Evolutionary conservation across 1,284 basidiomycete genomes (phyloP).

Genomic region (Fomes fomentarius): DNA sequence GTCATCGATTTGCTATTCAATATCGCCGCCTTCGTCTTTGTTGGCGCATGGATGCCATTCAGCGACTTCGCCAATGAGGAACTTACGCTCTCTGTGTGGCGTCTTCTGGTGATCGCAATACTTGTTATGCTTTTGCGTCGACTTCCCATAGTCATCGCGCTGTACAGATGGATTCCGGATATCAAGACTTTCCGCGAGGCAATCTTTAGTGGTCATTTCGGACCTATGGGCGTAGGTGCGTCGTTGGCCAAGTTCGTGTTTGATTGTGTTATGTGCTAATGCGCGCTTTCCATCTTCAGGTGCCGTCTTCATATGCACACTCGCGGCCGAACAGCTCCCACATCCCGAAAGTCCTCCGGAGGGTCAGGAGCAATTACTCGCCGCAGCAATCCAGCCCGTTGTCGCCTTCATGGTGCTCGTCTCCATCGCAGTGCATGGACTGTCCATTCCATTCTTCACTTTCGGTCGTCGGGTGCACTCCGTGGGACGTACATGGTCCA

Average conservation of each 20-base stretch:
- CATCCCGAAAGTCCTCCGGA: conserved; percentile 54
- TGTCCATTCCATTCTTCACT: conserved; percentile 93
- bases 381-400: conserved; percentile 84
- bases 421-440: conserved; percentile 85
- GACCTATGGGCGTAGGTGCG: conserved; percentile 78
- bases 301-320: conserved; percentile 90
- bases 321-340: conserved; percentile 76
- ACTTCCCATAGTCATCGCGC: conserved; percentile 79
- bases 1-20: conserved; percentile 95
- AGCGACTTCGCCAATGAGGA: conserved; percentile 64
- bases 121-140: conserved; percentile 80
- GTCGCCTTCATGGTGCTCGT: conserved; percentile 91
- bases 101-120: conserved; percentile 82
- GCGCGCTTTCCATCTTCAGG: conserved; percentile 40
- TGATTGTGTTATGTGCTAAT: conserved; percentile 15
- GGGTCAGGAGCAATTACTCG: conserved; percentile 68
- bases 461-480: conserved; percentile 88
- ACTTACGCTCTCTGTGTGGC: conserved; percentile 80
- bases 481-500: conserved; percentile 86
- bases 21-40: conserved; percentile 87
- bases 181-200: conserved; percentile 90
- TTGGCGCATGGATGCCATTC: conserved; percentile 96
- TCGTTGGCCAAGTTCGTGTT: neutral
- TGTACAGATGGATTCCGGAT: conserved; percentile 92
- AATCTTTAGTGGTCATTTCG: conserved; percentile 90